phyloP scores from a whole-genome alignment of 768 basidiomycete species.

The Kondoa subrosea region DNA sequence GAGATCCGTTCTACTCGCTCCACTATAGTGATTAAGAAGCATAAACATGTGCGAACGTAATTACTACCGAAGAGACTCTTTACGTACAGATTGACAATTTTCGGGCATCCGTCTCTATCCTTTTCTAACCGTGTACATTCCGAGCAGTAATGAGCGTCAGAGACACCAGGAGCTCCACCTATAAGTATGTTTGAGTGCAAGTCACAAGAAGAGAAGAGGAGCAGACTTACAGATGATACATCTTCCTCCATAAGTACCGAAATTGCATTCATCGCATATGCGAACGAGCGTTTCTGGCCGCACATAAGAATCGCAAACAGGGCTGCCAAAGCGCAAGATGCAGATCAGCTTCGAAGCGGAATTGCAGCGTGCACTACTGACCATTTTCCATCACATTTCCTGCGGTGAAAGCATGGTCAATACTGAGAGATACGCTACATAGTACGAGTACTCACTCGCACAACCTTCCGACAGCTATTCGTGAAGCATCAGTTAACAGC shows the following conservation, averaged over 20 bases:
- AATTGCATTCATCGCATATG: slow-evolving; percentile 99
- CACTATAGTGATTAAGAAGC: neutral
- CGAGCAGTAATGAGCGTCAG: slow-evolving; percentile 88
- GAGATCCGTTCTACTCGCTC: slow-evolving; percentile 51
- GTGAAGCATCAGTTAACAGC: neutral
- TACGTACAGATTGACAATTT: slow-evolving; percentile 91
- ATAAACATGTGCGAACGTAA: neutral
- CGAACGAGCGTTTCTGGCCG: slow-evolving; percentile 93
- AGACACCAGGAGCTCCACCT: slow-evolving; percentile 56
- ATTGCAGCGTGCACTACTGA: slow-evolving; percentile 39
- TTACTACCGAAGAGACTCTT: neutral
- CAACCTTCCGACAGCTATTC: slow-evolving; percentile 63
- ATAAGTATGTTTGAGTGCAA: neutral
- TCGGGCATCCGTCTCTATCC: slow-evolving; percentile 93
- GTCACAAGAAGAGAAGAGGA: slow-evolving; percentile 39
- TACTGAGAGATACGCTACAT: neutral
- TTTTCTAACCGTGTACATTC: slow-evolving; percentile 56
- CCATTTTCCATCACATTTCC: slow-evolving; percentile 89
- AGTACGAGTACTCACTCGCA: slow-evolving; percentile 55
- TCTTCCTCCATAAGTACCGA: slow-evolving; percentile 89
- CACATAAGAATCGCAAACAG: slow-evolving; percentile 97
- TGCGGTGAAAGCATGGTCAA: neutral
- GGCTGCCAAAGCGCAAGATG: slow-evolving; percentile 39
- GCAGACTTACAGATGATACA: slow-evolving; percentile 96
- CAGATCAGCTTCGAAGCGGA: neutral